Evolutionary conservation across 257 asterid genomes (phyloP).

Genomic region (Nemophila menziesii): DNA sequence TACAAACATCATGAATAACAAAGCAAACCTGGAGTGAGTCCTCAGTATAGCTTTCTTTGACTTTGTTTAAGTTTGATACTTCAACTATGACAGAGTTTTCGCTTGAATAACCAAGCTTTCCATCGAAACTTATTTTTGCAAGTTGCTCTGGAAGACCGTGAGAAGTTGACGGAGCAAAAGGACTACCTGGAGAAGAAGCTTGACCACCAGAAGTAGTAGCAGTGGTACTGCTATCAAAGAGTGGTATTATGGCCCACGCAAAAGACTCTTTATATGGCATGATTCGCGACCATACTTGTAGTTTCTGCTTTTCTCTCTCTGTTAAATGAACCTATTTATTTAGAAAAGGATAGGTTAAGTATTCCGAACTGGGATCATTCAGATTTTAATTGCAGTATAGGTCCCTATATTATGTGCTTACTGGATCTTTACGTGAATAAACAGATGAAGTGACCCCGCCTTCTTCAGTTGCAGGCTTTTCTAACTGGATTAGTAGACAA

Average conservation of each 20-base stretch:
- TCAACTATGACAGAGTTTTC: slow-evolving; percentile 89
- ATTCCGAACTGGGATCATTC: background rate
- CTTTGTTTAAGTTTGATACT: slow-evolving; percentile 96
- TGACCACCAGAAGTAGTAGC: slow-evolving; percentile 75
- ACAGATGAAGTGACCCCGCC: slow-evolving; percentile 97
- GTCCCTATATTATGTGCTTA: slow-evolving; percentile 29
- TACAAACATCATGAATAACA: slow-evolving; percentile 3
- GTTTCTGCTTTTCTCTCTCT: slow-evolving; percentile 94
- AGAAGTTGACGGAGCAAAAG: slow-evolving; percentile 62
- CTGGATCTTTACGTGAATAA: slow-evolving; percentile 98
- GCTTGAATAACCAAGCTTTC: slow-evolving; percentile 78
- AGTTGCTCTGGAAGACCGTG: slow-evolving; percentile 63
- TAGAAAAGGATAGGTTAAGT: slow-evolving; percentile 3
- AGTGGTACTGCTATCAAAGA: slow-evolving; percentile 70
- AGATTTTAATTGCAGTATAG: too few species aligned
- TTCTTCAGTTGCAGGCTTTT: slow-evolving; percentile 97
- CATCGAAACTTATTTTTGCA: slow-evolving; percentile 74
- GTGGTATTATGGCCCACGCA: slow-evolving; percentile 97
- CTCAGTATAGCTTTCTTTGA: slow-evolving; percentile 95
- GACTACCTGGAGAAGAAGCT: slow-evolving; percentile 95
- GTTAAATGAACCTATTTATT: slow-evolving; percentile 65
- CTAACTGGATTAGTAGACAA: slow-evolving; percentile 91
- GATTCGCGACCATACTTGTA: slow-evolving; percentile 96
- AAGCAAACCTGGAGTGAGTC: slow-evolving; percentile 80
- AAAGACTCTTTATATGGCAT: slow-evolving; percentile 95